These are phyloP conservation scores for Achaetomium macrosporum DNA, from an alignment of 2,329 filamentous ascomycete species.

Conservation along the genomic window DNA sequence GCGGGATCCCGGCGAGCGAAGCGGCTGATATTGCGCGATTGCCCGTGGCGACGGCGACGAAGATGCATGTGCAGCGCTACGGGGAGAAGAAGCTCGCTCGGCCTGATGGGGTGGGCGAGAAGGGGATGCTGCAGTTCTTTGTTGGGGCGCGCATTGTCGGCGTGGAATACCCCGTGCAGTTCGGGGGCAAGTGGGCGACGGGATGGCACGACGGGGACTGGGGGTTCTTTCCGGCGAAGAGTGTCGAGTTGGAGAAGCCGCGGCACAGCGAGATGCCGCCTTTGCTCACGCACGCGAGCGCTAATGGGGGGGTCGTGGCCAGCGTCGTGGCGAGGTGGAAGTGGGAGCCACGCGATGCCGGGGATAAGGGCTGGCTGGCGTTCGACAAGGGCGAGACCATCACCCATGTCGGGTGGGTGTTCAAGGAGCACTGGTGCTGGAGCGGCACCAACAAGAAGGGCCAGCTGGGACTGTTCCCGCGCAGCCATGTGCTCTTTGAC, in stretches of 20 bases:
- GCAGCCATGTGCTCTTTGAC: background rate
- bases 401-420: background rate
- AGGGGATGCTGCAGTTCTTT: constrained; percentile 33
- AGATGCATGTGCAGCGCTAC: constrained; percentile 28
- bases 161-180: constrained; percentile 45
- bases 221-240: constrained; percentile 44
- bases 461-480: background rate
- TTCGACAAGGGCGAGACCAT: constrained; percentile 1
- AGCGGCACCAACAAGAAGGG: background rate
- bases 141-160: constrained; percentile 45
- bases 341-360: background rate
- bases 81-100: constrained; percentile 1
- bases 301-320: background rate
- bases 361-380: background rate
- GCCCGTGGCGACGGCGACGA: constrained; percentile 41
- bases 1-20: constrained; percentile 28
- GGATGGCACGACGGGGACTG: constrained; percentile 44
- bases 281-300: background rate
- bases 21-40: constrained; percentile 35
- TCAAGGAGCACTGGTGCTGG: background rate
- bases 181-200: constrained; percentile 50
- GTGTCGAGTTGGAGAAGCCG: constrained; percentile 43
- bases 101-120: constrained; percentile 39
- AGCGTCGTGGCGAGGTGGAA: constrained; percentile 1
- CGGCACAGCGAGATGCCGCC: background rate